phyloP scores from a whole-genome alignment of 352 stramenopile genomes.

The Globisporangium emineosum region DNA sequence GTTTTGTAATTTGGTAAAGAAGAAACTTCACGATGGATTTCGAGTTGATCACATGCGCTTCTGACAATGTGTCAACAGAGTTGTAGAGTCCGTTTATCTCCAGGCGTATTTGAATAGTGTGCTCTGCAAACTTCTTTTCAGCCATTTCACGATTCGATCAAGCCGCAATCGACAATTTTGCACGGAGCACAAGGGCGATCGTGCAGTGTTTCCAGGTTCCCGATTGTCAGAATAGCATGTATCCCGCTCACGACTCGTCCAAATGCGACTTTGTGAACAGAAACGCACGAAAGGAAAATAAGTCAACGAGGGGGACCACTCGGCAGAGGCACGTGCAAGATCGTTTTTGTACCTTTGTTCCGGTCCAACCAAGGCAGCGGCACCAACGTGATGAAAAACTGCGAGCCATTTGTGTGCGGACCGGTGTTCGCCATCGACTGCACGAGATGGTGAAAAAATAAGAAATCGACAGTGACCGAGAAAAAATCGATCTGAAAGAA shows the following conservation, averaged over 20 bases:
- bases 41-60: no score
- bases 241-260: constrained; percentile 65
- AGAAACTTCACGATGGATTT: background rate
- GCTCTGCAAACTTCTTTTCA: background rate
- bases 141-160: constrained; percentile 28
- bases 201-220: constrained; percentile 41
- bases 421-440: constrained; percentile 96
- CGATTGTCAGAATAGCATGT: constrained; percentile 54
- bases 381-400: constrained; percentile 99
- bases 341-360: constrained; percentile 44
- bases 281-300: background rate
- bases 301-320: background rate
- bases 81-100: no score
- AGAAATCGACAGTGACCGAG: background rate
- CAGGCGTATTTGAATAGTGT: no score
- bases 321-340: background rate
- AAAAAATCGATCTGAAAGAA: background rate
- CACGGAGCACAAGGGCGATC: constrained; percentile 61
- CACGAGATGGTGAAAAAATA: background rate
- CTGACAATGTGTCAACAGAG: no score
- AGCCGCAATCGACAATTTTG: constrained; percentile 65
- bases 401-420: constrained; percentile 94
- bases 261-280: constrained; percentile 51
- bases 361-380: constrained; percentile 65
- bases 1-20: constrained; percentile 5